Conservation (phyloP, 768 basidiomycete genomes). For the Suillus discolor region DNA sequence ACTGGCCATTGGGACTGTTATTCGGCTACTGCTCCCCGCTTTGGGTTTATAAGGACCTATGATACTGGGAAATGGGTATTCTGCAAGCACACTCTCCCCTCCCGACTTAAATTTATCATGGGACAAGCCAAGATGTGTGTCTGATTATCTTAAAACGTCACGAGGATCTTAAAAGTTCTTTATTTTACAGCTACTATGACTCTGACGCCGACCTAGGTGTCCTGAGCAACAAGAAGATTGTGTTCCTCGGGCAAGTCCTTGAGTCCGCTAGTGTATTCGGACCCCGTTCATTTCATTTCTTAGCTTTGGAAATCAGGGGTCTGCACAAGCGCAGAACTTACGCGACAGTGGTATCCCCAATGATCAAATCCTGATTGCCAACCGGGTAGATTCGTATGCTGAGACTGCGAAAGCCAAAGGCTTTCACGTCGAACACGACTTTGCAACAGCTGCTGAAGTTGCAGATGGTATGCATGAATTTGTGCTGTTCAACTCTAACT, state of each 20-base stretch:
- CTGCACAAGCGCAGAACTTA: slow-evolving; percentile 67
- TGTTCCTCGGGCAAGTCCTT: slow-evolving; percentile 55
- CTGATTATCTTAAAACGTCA: background rate
- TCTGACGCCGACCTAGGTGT: slow-evolving; percentile 55
- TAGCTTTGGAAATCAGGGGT: slow-evolving; percentile 68
- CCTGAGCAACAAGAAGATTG: slow-evolving; percentile 52
- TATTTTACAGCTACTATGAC: slow-evolving; percentile 49
- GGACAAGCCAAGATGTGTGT: slow-evolving; percentile 58
- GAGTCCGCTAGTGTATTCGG: background rate
- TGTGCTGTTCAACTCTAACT: background rate
- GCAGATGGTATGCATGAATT: slow-evolving; percentile 49
- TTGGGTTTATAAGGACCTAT: slow-evolving; percentile 11
- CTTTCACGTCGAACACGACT: slow-evolving; percentile 59
- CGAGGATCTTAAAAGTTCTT: background rate
- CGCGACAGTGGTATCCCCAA: slow-evolving; percentile 65
- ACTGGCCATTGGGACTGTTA: slow-evolving; percentile 6
- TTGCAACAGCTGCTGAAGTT: slow-evolving; percentile 52
- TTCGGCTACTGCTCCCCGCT: slow-evolving; percentile 11
- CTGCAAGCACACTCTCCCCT: background rate
- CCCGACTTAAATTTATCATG: slow-evolving; percentile 14
- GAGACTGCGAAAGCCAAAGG: slow-evolving; percentile 57
- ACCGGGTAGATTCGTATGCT: slow-evolving; percentile 59
- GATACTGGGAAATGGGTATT: background rate
- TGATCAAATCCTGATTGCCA: slow-evolving; percentile 61
- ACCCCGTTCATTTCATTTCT: background rate